Evolutionary conservation across 2,329 filamentous ascomycete species (phyloP), one percentile per base, ranked within the genome.

Genomic region (Arthrobotrys entomopaga): DNA sequence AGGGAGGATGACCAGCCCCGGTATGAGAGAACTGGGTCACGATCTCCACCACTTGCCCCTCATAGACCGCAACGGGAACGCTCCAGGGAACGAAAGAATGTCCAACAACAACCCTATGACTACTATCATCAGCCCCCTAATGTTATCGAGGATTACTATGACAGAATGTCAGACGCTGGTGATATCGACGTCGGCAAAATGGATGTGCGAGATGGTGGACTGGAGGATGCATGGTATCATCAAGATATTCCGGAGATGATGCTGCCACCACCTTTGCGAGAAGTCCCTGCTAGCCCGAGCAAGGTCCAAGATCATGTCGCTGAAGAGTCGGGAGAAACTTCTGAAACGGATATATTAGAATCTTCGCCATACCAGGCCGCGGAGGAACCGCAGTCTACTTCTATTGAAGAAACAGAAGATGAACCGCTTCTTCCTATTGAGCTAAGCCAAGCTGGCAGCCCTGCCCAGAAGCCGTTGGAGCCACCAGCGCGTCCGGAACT

Each of bases 241-340:
- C 56, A 57, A 11, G 67, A 65, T 15, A 61, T 73, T 15, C 69
- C 69, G 8, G 61, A 73, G 0, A 48, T 73, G 49, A 65, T 61
- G 24, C 49, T 73, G 6, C 69, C 69, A 11, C 69, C 69, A 19
- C 69, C 69, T 11, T 48, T 73, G 5, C 24, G 61, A 29, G 69
- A 73, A 46, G 20, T 73, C 15, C 69, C 69, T 63, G 69, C 69
- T 6, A 73, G 69, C 19, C 69, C 69, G 1, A 73, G 69, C 20
- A 60, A 65, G n/a, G 61, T 59, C 1, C 69, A 65, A 16, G 56
- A 7, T 19, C 42, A 34, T 38, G 13, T 16, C 24, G 52, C 5
- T 3, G 59, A 60, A 15, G n/a, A 53, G 4, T 54, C 53, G 1
- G 38, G 34, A 3, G 34, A 13, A 2, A n/a, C 8, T 6, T 3